phyloP scores from a whole-genome alignment of 257 asterid genomes.

The Osmanthus fragrans region DNA sequence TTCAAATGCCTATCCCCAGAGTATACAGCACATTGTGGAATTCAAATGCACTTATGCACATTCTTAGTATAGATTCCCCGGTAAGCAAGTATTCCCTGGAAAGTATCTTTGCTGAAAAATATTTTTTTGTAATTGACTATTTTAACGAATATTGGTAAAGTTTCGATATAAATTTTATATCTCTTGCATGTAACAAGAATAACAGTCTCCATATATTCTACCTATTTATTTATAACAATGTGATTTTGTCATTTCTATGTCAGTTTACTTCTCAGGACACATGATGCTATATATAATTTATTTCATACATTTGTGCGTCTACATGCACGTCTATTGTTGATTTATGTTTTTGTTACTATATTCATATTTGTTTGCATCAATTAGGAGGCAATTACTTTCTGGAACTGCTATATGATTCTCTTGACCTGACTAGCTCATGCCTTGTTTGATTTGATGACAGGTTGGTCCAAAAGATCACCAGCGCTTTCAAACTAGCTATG shows the following conservation, averaged over 20 bases:
- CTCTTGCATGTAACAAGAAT: too few relatives aligned
- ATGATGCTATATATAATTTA: not conserved
- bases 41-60: too few relatives aligned
- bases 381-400: too few relatives aligned
- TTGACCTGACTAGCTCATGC: slow-evolving; percentile 10
- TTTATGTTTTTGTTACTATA: not conserved
- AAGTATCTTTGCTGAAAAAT: too few relatives aligned
- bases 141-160: too few relatives aligned
- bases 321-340: not conserved
- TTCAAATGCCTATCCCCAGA: not conserved
- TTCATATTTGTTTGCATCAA: not conserved
- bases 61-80: too few relatives aligned
- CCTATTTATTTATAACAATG: not conserved
- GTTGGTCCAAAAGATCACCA: slow-evolving; percentile 87
- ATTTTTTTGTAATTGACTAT: too few relatives aligned
- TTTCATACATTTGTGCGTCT: not conserved
- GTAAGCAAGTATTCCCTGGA: too few relatives aligned
- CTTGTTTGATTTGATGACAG: slow-evolving; percentile 40
- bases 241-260: not conserved
- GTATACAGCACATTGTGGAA: too few relatives aligned
- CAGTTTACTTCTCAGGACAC: not conserved
- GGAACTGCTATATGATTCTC: too few relatives aligned
- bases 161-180: too few relatives aligned
- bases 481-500: slow-evolving; percentile 84
- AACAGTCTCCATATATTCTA: not conserved